A percentile compares a stretch with the other conserved stretches of the same genome.
These are phyloP conservation scores for Arthrobotrys musiformis DNA, from an alignment of 2,329 filamentous ascomycete species.

Conservation along the genomic window DNA sequence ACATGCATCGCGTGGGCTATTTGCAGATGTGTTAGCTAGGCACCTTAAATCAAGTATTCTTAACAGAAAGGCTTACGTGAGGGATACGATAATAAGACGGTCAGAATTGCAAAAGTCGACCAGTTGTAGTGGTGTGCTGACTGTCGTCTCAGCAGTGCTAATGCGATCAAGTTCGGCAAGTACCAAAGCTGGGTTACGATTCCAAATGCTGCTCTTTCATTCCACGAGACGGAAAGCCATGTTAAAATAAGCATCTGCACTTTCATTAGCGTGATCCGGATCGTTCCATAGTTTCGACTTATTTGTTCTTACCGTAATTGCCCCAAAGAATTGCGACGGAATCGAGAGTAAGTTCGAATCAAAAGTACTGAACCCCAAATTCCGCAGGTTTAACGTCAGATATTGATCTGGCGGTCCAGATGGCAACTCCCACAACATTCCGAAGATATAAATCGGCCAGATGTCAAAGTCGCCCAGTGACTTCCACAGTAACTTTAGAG, in stretches of 20 bases:
- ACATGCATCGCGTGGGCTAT: conserved; percentile 69
- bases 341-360: conserved; percentile 73
- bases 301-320: conserved; percentile 66
- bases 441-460: conserved; percentile 68
- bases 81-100: conserved; percentile 67
- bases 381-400: conserved; percentile 70
- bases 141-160: conserved; percentile 64
- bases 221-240: conserved; percentile 66
- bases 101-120: conserved; percentile 68
- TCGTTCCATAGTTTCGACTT: conserved; percentile 59
- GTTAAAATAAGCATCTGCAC: conserved; percentile 65
- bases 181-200: conserved; percentile 70
- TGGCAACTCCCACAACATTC: conserved; percentile 69
- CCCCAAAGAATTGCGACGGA: conserved; percentile 65
- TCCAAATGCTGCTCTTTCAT: conserved; percentile 67
- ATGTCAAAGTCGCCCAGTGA: conserved; percentile 71
- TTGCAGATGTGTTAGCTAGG: not conserved
- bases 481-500: conserved; percentile 66
- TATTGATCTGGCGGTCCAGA: conserved; percentile 67
- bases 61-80: conserved; percentile 66
- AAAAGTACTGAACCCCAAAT: conserved; percentile 71
- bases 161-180: conserved; percentile 69
- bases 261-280: not conserved
- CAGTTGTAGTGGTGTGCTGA: conserved; percentile 62
- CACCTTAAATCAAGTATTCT: not conserved